Percentiles rank a stretch among this genome's conserved stretches.
Evolutionary conservation across 495 filamentous ascomycete genomes (phyloP).

Genomic region (Parathielavia hyrcaniae): DNA sequence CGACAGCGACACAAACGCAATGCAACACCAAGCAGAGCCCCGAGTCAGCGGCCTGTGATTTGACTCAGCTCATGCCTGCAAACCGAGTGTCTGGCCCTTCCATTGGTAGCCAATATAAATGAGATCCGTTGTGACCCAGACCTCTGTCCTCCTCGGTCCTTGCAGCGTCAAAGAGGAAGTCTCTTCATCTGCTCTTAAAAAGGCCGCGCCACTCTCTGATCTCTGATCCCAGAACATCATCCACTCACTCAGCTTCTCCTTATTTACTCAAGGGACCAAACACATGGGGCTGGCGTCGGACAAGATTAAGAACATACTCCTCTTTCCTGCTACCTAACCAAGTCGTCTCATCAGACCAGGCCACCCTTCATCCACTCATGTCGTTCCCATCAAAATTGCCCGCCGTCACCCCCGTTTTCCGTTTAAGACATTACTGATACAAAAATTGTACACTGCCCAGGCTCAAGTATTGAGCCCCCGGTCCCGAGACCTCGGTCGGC

Average conservation of each 20-base stretch:
- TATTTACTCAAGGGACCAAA: not conserved
- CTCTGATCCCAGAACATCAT: not conserved
- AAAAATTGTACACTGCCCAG: constrained; percentile 2
- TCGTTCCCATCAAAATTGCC: constrained; percentile 4
- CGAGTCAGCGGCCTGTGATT: not conserved
- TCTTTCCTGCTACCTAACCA: not conserved
- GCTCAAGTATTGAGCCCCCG: not conserved
- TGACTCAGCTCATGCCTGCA: not conserved
- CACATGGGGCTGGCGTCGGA: not conserved
- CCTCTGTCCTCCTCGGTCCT: no score
- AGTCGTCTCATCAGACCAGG: not conserved
- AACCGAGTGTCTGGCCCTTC: not conserved
- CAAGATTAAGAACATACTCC: not conserved
- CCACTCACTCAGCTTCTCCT: not conserved
- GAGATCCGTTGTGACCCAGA: not conserved
- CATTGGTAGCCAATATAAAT: not conserved
- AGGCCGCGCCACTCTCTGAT: not conserved
- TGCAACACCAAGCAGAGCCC: not conserved
- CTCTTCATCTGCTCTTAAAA: not conserved
- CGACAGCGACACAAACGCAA: not conserved
- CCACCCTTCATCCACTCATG: constrained; percentile 7
- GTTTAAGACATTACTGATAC: constrained; percentile 10
- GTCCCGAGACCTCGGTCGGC: constrained; percentile 4
- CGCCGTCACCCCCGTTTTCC: not conserved
- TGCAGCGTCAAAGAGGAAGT: not conserved